Conservation (phyloP, 345 rosid genomes). For the Eutrema yunnanense region DNA sequence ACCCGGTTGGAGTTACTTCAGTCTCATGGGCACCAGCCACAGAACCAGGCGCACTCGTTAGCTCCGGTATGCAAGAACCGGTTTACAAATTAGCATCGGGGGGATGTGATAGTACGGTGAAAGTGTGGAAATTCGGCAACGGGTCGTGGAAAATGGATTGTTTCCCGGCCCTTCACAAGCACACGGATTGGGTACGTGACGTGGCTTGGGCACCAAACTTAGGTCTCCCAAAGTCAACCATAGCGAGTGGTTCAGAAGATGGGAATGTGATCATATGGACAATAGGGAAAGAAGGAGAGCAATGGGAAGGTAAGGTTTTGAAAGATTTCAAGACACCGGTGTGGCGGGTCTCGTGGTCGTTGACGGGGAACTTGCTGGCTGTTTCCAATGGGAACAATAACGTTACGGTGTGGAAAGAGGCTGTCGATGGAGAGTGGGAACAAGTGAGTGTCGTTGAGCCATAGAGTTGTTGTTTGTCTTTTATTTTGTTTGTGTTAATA, state of each 20-base stretch:
- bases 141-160: conserved; percentile 64
- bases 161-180: conserved; percentile 54
- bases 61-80: conserved; percentile 42
- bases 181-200: conserved; percentile 61
- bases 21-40: conserved; percentile 70
- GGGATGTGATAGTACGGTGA: conserved; percentile 55
- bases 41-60: conserved; percentile 50
- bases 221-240: conserved; percentile 59
- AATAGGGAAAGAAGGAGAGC: conserved; percentile 47
- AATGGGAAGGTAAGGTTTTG: conserved; percentile 57
- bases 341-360: conserved; percentile 61
- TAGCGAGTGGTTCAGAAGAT: conserved; percentile 62
- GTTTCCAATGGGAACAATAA: conserved; percentile 54
- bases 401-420: conserved; percentile 60
- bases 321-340: conserved; percentile 57
- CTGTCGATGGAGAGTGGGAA: conserved; percentile 56
- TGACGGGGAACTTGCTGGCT: conserved; percentile 53
- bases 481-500: background rate
- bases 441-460: conserved; percentile 49
- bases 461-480: conserved; percentile 1
- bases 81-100: conserved; percentile 58
- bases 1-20: conserved; percentile 60
- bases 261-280: conserved; percentile 62
- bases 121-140: conserved; percentile 51
- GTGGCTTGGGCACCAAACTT: conserved; percentile 73